Conservation (phyloP, 2,329 filamentous ascomycete genomes). For the Boeremia exigua region DNA sequence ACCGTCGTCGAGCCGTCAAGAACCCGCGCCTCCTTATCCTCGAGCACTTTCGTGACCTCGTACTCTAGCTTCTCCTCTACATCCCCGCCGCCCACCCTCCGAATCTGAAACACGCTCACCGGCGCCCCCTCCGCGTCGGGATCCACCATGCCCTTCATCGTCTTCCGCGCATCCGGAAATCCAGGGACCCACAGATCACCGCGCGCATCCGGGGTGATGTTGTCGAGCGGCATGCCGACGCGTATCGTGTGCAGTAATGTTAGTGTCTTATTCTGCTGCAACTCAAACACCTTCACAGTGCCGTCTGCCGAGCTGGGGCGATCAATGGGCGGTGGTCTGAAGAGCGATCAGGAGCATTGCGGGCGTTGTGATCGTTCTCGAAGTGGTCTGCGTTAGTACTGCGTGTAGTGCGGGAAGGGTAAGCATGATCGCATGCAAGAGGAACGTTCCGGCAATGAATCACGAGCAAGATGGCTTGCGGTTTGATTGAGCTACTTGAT, state of each 20-base stretch:
- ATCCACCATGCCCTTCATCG: constrained; percentile 19
- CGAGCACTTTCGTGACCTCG: constrained; percentile 34
- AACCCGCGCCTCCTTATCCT: constrained; percentile 30
- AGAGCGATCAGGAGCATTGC: constrained; percentile 32
- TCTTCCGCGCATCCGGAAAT: constrained; percentile 22
- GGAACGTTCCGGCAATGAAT: too few relatives aligned
- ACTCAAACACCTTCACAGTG: constrained; percentile 27
- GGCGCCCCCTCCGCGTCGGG: constrained; percentile 23
- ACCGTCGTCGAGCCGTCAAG: constrained; percentile 35
- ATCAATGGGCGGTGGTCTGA: constrained; percentile 36
- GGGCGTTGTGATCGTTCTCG: constrained; percentile 21
- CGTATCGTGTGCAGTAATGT: constrained; percentile 29
- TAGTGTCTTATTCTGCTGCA: constrained; percentile 26
- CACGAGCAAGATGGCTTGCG: too few relatives aligned
- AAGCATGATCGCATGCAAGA: too few relatives aligned
- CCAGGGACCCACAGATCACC: constrained; percentile 36
- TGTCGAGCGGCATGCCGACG: constrained; percentile 37
- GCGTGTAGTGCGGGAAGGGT: too few relatives aligned
- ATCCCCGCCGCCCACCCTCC: constrained; percentile 15
- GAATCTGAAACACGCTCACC: constrained; percentile 29
- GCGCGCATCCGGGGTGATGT: constrained; percentile 32
- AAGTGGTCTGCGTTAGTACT: too few relatives aligned
- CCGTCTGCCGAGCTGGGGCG: constrained; percentile 33
- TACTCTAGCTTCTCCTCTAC: constrained; percentile 18
- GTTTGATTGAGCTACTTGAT: too few relatives aligned